Base-by-base conservation (phyloP, 805 yeast genomes). In the Zygosaccharomyces pseudorouxii region DNA sequence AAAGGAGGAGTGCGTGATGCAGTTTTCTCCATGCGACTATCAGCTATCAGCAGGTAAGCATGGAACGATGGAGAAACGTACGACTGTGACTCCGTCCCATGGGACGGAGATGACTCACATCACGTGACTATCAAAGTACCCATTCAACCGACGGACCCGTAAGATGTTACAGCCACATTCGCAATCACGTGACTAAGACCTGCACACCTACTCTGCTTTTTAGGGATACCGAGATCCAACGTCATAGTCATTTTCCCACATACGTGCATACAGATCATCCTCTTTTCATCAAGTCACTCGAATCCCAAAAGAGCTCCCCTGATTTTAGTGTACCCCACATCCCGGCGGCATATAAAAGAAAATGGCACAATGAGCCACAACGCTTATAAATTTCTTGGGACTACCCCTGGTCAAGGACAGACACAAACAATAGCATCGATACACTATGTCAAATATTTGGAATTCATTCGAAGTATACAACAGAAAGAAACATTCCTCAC, bases 381-480 rank as follows among this genome's bases (percentile, higher is more conserved):
- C 12, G 18, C n/a, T n/a, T 18, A 30, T 12, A 16, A 4, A 30
- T n/a, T 30, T 30, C 7, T 30, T 30, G 20, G 16, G 12, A 37
- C 29, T 25, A 20, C 14, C 19, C n/a, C 5, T 8, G 19, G 12
- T n/a, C 14, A 19, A 31, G 9, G 9, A 9, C 28, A 25, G 11
- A 9, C 28, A 25, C 28, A 25, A 2, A 25, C 37, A 19, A 31
- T n/a, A 29, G 16, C 12, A 31, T 6, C 14, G 9, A 11, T 16
- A 9, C 9, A 33, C 7, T 14, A 57, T 45, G 53, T 52, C 47
- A 45, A 58, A 57, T 45, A 47, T 67, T 47, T 63, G 63, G 55
- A 62, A 65, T 41, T 59, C 71, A 36, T 67, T 67, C 46, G 56
- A 55, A 47, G 67, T 67, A 16, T 63, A 67, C 52, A 62, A 65